Base-by-base conservation (phyloP, 1,284 basidiomycete genomes). In the Spongispora temasekensis region DNA sequence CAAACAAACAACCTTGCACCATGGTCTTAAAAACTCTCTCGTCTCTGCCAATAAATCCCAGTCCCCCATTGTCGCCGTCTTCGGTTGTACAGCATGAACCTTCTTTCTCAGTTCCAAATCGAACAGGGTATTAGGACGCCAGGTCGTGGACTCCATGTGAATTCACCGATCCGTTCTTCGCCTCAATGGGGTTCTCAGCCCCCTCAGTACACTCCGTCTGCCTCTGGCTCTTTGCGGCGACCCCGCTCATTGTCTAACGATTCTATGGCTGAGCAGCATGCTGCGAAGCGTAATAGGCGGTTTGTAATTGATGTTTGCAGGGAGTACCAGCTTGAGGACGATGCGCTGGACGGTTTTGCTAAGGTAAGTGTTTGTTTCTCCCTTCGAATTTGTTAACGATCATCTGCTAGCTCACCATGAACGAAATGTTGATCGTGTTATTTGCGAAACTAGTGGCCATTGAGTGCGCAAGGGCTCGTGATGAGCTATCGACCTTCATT, bases 401-500 rank as follows among this genome's bases (percentile, higher is more conserved):
- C 10, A 25, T 25, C 23, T 23, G 13, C 50, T 37, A 51, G 56
- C 12, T 28, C 10, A 7, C 44, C 5, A n/a, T 21, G 9, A 10
- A 44, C 5, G 15, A 61, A 9, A 61, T 60, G 61, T 19, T 61
- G 8, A 55, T 60, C 9, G n/a, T 23, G 0, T 5, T 61, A 5
- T 21, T 46, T 19, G 57, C 23, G 10, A 48, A 48, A 13, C 44
- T 61, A 7, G 21, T 60, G n/a, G 32, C 31, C 9, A 30, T 51
- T 4, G 48, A 46, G 35, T 10, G 32, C 40, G 25, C 21, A 31
- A 40, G 27, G 28, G 13, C 19, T 4, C 17, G 32, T 8, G 37
- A 52, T 9, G 27, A 60, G 34, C 28, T 32, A 13, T 31, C 4
- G 10, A 48, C 19, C 3, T 60, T 58, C 21, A 19, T 63, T 32